Evolutionary conservation across 306 rosid species (phyloP), one percentile per base, ranked within the genome.

Genomic region (Canavalia ensiformis): DNA sequence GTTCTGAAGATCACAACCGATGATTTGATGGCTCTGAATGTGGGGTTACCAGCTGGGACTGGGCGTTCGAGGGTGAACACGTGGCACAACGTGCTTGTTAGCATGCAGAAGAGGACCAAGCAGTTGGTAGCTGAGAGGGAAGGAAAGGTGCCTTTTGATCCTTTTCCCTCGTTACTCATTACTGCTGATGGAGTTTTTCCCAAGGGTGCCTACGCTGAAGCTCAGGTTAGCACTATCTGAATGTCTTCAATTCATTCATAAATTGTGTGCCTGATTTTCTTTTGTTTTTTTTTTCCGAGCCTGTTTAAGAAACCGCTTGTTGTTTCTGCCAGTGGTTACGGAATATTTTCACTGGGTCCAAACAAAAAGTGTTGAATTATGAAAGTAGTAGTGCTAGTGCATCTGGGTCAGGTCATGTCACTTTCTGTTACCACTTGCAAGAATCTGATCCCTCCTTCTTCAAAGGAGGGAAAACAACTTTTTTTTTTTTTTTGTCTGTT

Each of bases 201-300:
- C 2, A 93, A 93, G 52, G 99, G 99, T 25, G 86, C 87, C 87
- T 95, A 89, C 41, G 99, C 99, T 1, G 97, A 95, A 87, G 97
- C 98, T 0, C 99, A 95, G 98, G 99, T 95, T 64, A 68, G 84
- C 72, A 51, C 42, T 80, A 39, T 79, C 71, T 69, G 30, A 52
- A 42, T 29, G 11, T 35, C 49, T 25, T 4, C 10, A 0, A 10
- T 67, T 67, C 81, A 9, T 47, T 63, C 73, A 63, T 13, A 2
- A 42, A 4, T 34, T 0, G 28, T 46, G 35, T 59, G 1, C 18
- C 2, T 13, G 1, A 30, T 51, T 41, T 2, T 3, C 51, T 4
- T 25, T 67, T 1, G 25, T 68, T 72, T 8, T 18, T 46, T 2
- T 8, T 29, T 28, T 28, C 2, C 41, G 5, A n/a, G 60, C 9